Base-by-base conservation (phyloP, 192 early-diverging fungal species). In the Funneliformis geosporum region DNA sequence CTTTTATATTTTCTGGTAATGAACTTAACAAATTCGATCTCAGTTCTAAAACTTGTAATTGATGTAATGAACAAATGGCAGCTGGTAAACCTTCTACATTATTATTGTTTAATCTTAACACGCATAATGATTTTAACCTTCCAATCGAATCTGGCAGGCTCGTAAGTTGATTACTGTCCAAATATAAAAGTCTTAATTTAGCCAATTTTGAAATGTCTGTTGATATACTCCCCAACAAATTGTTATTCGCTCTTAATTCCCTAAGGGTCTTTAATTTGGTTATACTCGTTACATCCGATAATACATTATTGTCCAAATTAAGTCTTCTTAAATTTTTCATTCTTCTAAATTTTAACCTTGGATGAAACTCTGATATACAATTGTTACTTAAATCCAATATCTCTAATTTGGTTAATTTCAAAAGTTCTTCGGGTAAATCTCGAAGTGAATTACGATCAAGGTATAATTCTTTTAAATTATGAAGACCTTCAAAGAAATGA, bases 361-460 rank as follows among this genome's bases (percentile, higher is more conserved):
- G 75, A 75, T 85, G 73, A 73, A 85, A 85, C 44, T 83, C 82
- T 28, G 82, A 81, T 59, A 85, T 85, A n/a, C 82, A 85, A 60
- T 85, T 85, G 46, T 80, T 80, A 43, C 85, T 85, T 55, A 85
- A 59, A 73, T 85, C 85, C 4, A 86, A 80, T 11, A 85, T 80
- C 61, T 86, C 85, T 61, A 86, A 80, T 55, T 86, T 84, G 8
- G 82, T 50, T 5, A 86, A 75, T 44, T 83, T 84, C 42, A 86
- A 73, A 23, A 86, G 75, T 23, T 84, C 84, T n/a, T 86, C 85
- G 1, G 85, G 85, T 2, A 86, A 80, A 46, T 84, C 82, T 61
- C 84, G 80, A 47, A 86, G 81, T 66, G 82, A 79, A 59, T 86
- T 86, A 23, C 82, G 82, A 46, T 86, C 85, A 75, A 86, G 64